Base-by-base conservation (phyloP, 441 rosid genomes). In the Bocquillonia castaneifolia region DNA sequence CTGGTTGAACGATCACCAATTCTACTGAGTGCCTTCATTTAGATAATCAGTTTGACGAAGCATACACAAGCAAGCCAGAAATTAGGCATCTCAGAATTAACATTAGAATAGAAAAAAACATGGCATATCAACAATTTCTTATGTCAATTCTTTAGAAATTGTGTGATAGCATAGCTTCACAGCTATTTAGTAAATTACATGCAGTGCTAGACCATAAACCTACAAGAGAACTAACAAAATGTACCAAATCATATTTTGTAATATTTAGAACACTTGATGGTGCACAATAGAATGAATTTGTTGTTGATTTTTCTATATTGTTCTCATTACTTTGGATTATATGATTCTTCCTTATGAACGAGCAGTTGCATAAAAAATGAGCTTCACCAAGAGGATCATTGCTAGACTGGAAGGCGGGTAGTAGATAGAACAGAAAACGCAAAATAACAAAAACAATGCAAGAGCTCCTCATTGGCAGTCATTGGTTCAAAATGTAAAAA, bases 1-100 rank as follows among this genome's bases (percentile, higher is more conserved):
- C 99, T 92, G 59, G 90, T 94, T 34, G 86, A 82, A 68, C 91
- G 72, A 68, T 91, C 92, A 68, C 95, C 96, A 53, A 93, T 87
- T 73, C 69, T 73, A 42, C 81, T 82, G 12, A 79, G 76, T 58
- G 80, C 78, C 83, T 76, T 83, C 52, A 70, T 78, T 73, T 77
- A 75, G 72, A 34, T 55, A 67, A 70, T 83, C 88, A 81, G 70
- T 64, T 17, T 51, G 60, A 37, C 51, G 54, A 31, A 69, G 45
- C 56, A 17, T 23, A 6, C 10, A 55, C 45, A 42, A 54, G 23
- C 15, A 29, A 34, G 48, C 31, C 18, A 10, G 39, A 39, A 53
- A 61, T 10, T n/a, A 50, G 26, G 26, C 17, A 18, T 18, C 44
- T 52, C 31, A 7, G 26, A 28, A 17, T 13, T 3, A 37, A 67